These are phyloP conservation scores for Coemansia furcata DNA, from an alignment of 192 early-diverging fungal genomes.

Conservation along the genomic window DNA sequence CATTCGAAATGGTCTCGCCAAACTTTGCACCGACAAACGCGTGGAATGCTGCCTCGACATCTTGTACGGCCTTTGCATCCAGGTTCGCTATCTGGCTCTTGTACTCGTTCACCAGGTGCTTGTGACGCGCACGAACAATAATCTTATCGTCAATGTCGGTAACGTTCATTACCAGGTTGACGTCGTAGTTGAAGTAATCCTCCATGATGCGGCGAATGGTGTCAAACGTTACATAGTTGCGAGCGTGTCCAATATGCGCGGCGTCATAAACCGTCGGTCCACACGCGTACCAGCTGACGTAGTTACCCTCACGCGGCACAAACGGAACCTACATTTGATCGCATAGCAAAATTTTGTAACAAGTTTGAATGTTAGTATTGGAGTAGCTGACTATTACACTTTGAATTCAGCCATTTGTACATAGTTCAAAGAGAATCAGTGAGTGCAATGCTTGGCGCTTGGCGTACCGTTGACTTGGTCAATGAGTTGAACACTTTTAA, in stretches of 20 bases:
- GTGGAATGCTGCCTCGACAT: slow-evolving; percentile 62
- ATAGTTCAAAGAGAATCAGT: not conserved
- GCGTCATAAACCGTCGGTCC: slow-evolving; percentile 98
- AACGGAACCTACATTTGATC: slow-evolving; percentile 72
- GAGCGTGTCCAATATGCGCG: slow-evolving; percentile 94
- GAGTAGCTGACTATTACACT: not conserved
- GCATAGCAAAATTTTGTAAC: not conserved
- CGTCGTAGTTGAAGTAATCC: slow-evolving; percentile 94
- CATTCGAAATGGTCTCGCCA: slow-evolving; percentile 42
- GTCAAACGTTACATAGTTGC: slow-evolving; percentile 91
- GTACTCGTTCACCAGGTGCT: slow-evolving; percentile 68
- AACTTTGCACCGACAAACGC: slow-evolving; percentile 61
- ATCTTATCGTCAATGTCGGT: slow-evolving; percentile 99
- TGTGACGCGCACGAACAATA: slow-evolving; percentile 86
- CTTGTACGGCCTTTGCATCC: slow-evolving; percentile 53
- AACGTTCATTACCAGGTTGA: slow-evolving; percentile 94
- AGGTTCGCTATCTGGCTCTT: slow-evolving; percentile 42
- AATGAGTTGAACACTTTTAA: slow-evolving; percentile 75
- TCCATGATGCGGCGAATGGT: slow-evolving; percentile 90
- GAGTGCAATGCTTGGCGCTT: not conserved
- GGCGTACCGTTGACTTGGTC: slow-evolving; percentile 76
- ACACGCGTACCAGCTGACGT: slow-evolving; percentile 95
- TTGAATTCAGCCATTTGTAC: not conserved
- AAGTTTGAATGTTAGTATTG: not conserved
- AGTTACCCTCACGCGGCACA: slow-evolving; percentile 74